These are phyloP conservation scores for Multifurca ochricompacta DNA, from an alignment of 768 basidiomycete genomes.

Conservation along the genomic window DNA sequence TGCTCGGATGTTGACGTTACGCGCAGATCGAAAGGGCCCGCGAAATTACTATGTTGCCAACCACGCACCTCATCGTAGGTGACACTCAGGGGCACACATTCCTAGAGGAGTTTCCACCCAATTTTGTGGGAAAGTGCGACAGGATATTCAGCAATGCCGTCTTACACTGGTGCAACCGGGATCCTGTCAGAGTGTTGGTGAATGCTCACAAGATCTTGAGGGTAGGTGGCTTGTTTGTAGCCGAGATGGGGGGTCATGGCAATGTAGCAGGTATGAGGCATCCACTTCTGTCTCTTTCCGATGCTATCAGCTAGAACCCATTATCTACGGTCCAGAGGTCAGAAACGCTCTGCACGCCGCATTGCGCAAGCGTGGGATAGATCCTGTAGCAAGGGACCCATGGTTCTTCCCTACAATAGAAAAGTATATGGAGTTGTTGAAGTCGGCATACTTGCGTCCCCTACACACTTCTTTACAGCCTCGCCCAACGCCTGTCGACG, in stretches of 20 bases:
- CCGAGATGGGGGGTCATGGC: slow-evolving; percentile 72
- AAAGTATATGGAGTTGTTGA: slow-evolving; percentile 38
- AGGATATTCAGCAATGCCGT: slow-evolving; percentile 75
- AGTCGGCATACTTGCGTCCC: slow-evolving; percentile 2
- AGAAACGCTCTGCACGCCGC: slow-evolving; percentile 49
- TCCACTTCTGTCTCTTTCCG: slow-evolving; percentile 1
- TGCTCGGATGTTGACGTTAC: background rate
- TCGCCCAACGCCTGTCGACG: slow-evolving; percentile 8
- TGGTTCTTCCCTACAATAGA: slow-evolving; percentile 78
- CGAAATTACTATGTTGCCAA: background rate
- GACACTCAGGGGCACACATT: slow-evolving; percentile 39
- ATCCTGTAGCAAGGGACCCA: slow-evolving; percentile 59
- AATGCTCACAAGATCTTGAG: slow-evolving; percentile 56
- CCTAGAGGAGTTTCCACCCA: slow-evolving; percentile 20
- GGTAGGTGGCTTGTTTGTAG: slow-evolving; percentile 62
- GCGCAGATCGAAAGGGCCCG: slow-evolving; percentile 47
- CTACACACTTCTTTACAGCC: slow-evolving; percentile 5
- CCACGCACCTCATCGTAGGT: slow-evolving; percentile 30
- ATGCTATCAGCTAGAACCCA: background rate
- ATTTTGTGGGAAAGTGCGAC: slow-evolving; percentile 44
- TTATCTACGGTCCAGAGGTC: slow-evolving; percentile 43
- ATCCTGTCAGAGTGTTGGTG: slow-evolving; percentile 58
- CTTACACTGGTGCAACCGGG: slow-evolving; percentile 79
- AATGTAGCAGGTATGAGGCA: slow-evolving; percentile 52
- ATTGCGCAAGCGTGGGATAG: slow-evolving; percentile 42